These are phyloP conservation scores for Calonectria pauciramosa DNA, from an alignment of 2,329 filamentous ascomycete genomes.

Conservation along the genomic window DNA sequence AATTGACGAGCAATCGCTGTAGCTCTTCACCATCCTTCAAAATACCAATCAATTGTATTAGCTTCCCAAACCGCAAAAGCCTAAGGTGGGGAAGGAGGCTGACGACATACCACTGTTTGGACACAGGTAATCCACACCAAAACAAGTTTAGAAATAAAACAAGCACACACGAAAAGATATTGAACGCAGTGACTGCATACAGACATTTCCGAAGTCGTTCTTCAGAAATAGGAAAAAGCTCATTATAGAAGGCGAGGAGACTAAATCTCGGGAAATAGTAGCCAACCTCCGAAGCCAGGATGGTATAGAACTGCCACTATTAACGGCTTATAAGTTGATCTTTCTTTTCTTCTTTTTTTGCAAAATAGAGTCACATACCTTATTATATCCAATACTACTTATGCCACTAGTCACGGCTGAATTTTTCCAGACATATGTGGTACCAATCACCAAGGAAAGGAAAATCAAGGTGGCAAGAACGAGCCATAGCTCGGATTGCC, in stretches of 20 bases:
- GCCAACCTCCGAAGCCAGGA: neutral
- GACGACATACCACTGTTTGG: neutral
- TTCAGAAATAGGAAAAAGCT: neutral
- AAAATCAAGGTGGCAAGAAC: neutral
- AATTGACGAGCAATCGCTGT: too few species aligned
- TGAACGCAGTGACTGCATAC: neutral
- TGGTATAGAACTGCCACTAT: neutral
- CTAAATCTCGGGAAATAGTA: conserved; percentile 1
- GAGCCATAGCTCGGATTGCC: neutral
- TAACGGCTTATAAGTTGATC: neutral
- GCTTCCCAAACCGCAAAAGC: too few species aligned
- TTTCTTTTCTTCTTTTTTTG: neutral
- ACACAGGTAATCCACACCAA: neutral
- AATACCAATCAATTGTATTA: neutral
- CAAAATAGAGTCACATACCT: neutral
- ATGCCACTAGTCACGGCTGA: neutral
- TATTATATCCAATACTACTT: neutral
- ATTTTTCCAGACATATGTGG: neutral
- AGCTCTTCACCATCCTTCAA: too few species aligned
- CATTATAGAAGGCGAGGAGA: neutral
- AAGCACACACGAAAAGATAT: neutral
- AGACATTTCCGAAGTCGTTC: neutral
- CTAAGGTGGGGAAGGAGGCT: too few species aligned
- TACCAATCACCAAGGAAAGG: neutral
- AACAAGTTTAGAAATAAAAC: neutral